Percentiles rank a stretch among this genome's conserved stretches.
Conservation (phyloP, 768 basidiomycete species). For the Mycena haematopus region DNA sequence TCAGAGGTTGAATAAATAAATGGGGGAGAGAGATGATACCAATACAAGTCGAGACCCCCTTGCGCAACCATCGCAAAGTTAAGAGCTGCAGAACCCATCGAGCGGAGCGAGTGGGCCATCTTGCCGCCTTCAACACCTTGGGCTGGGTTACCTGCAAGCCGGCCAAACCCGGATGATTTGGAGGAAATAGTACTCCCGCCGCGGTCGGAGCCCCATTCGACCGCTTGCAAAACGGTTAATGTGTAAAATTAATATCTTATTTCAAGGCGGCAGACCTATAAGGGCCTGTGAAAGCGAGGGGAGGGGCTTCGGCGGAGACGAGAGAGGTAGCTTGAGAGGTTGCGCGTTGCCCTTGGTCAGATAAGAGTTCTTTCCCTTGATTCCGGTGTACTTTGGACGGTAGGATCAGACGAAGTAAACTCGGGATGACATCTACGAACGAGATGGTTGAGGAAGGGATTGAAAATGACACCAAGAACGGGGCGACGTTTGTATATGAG, state of each 20-base stretch:
- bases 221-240: conserved; percentile 46
- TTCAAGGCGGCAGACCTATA: conserved; percentile 53
- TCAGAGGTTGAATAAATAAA: neutral
- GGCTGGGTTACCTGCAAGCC: conserved; percentile 74
- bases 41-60: conserved; percentile 87
- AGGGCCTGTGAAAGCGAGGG: conserved; percentile 74
- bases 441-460: conserved; percentile 88
- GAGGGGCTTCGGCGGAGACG: conserved; percentile 62
- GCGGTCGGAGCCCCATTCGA: conserved; percentile 92
- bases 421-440: conserved; percentile 43
- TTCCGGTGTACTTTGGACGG: conserved; percentile 68
- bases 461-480: conserved; percentile 90
- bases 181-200: conserved; percentile 53
- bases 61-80: conserved; percentile 88
- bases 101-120: conserved; percentile 87
- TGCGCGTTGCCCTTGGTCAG: conserved; percentile 57
- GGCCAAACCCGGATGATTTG: conserved; percentile 73
- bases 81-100: conserved; percentile 83
- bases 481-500: conserved; percentile 84
- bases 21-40: conserved; percentile 43
- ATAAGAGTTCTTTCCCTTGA: conserved; percentile 81
- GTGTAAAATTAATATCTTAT: neutral
- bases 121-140: conserved; percentile 70
- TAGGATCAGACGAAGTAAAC: conserved; percentile 2
- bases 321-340: conserved; percentile 69